Evolutionary conservation across 148 eudicot species (phyloP).

Genomic region (Cornus kousa): DNA sequence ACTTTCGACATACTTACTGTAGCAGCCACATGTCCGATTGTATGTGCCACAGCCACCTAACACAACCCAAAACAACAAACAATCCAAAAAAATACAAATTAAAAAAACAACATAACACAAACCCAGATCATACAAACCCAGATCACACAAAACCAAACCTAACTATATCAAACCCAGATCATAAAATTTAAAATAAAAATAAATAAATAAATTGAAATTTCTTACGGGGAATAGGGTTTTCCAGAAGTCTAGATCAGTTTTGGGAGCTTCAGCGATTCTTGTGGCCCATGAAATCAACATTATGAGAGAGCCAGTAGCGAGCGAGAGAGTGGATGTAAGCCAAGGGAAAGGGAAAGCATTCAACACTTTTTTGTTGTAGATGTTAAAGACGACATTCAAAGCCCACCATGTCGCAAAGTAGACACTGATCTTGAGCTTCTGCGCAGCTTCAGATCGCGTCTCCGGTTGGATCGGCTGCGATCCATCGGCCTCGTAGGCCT

Average conservation of each 20-base stretch:
- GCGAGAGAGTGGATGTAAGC: constrained; percentile 88
- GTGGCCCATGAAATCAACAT: constrained; percentile 88
- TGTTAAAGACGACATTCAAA: constrained; percentile 87
- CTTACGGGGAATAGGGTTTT: constrained; percentile 83
- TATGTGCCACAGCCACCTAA: constrained; percentile 95
- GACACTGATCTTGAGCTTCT: constrained; percentile 70
- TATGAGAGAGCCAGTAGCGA: constrained; percentile 86
- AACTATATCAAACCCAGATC: neutral
- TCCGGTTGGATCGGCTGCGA: constrained; percentile 34
- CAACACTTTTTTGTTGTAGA: constrained; percentile 89
- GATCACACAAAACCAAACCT: neutral
- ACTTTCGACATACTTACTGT: constrained; percentile 99
- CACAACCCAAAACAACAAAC: constrained; percentile 7
- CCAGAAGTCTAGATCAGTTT: constrained; percentile 86
- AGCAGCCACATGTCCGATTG: constrained; percentile 97
- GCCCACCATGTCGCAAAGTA: constrained; percentile 97
- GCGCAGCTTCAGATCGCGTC: constrained; percentile 49
- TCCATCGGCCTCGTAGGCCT: constrained; percentile 79
- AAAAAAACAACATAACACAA: neutral
- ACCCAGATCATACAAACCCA: no score
- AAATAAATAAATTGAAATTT: neutral
- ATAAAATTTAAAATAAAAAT: neutral
- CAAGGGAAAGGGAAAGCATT: constrained; percentile 91
- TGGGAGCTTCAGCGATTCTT: constrained; percentile 65
- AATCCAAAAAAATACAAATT: neutral